Conservation (phyloP, 441 rosid species). For the Adansonia gregorii region DNA sequence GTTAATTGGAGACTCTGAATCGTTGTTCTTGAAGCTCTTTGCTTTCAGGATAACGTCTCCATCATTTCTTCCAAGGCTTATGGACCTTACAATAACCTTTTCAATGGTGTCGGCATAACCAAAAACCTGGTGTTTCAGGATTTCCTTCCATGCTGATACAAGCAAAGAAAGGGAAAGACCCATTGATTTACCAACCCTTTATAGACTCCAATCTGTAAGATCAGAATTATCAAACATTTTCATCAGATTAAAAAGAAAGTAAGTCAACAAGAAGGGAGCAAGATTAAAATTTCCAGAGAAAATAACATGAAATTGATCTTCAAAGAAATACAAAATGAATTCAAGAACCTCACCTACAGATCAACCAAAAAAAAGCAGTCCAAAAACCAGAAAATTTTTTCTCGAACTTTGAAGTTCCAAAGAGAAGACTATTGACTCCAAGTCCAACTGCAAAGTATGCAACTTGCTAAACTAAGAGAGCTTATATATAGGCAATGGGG, state of each 20-base stretch:
- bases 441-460: not conserved
- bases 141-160: slow-evolving; percentile 35
- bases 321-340: not conserved
- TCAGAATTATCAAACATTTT: slow-evolving; percentile 19
- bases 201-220: not conserved
- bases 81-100: slow-evolving; percentile 26
- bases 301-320: not conserved
- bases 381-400: not conserved
- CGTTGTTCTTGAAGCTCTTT: slow-evolving; percentile 31
- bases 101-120: slow-evolving; percentile 25
- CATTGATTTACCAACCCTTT: slow-evolving; percentile 30
- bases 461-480: not conserved
- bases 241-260: not conserved
- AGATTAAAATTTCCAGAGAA: not conserved
- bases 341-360: not conserved
- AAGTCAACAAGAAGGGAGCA: not conserved
- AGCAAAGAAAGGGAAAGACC: slow-evolving; percentile 43
- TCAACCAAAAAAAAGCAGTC: too few species aligned
- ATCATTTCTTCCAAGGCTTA: slow-evolving; percentile 29
- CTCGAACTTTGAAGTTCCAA: not conserved
- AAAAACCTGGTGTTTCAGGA: slow-evolving; percentile 30
- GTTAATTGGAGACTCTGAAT: slow-evolving; percentile 18
- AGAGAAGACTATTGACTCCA: slow-evolving; percentile 13
- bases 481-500: slow-evolving; percentile 19
- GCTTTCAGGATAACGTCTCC: slow-evolving; percentile 21